These are phyloP conservation scores for Pyracantha coccinea DNA, from an alignment of 331 rosid genomes.

Conservation along the genomic window DNA sequence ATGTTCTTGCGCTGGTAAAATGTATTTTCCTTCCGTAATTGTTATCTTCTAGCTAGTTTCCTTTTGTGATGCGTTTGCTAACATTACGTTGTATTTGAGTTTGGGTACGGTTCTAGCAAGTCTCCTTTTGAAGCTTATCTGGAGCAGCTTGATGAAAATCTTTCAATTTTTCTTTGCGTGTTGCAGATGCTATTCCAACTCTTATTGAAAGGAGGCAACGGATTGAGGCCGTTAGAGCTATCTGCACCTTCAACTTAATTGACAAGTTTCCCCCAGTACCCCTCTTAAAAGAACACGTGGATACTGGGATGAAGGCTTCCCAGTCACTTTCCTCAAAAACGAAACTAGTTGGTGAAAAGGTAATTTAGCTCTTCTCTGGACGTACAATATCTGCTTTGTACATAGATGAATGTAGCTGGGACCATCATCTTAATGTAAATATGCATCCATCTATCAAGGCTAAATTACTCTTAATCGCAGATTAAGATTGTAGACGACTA, in stretches of 20 bases:
- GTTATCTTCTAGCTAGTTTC: background rate
- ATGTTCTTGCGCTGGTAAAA: background rate
- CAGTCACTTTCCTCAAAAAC: conserved; percentile 7
- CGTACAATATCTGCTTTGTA: background rate
- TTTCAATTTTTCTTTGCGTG: background rate
- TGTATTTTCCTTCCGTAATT: background rate
- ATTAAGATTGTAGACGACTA: conserved; percentile 20
- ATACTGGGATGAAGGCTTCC: background rate
- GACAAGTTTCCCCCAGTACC: conserved; percentile 33
- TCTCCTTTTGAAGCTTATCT: background rate
- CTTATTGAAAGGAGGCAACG: conserved; percentile 31
- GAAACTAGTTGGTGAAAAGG: conserved; percentile 21
- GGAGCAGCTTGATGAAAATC: background rate
- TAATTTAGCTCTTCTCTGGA: conserved; percentile 3
- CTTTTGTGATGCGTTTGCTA: background rate
- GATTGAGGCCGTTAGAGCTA: conserved; percentile 46
- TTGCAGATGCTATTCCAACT: conserved; percentile 30
- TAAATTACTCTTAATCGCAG: conserved; percentile 18
- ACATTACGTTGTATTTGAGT: background rate
- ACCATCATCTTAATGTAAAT: background rate
- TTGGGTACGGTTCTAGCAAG: background rate
- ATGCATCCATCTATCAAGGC: background rate
- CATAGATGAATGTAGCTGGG: background rate
- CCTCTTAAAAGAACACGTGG: conserved; percentile 22
- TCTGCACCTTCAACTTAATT: conserved; percentile 42